These are phyloP conservation scores for Colletotrichum orbiculare DNA, from an alignment of 2,329 filamentous ascomycete species.

Conservation along the genomic window DNA sequence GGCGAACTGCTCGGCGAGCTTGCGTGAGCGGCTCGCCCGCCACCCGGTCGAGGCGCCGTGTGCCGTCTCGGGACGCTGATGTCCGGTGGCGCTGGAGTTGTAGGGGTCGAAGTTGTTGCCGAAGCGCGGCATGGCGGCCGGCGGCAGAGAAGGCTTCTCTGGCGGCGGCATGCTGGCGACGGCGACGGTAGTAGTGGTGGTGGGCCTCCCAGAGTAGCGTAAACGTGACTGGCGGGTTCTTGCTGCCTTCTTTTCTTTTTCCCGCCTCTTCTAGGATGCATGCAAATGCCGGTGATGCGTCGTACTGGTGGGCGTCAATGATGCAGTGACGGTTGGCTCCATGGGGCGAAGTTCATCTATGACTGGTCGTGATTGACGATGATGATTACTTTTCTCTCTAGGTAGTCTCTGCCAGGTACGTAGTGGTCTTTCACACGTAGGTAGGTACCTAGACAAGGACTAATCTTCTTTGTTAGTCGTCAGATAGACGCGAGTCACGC, in stretches of 20 bases:
- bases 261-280: background rate
- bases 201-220: too few relatives aligned
- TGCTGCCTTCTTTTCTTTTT: background rate
- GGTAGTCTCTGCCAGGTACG: background rate
- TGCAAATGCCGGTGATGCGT: background rate
- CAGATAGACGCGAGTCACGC: constrained; percentile 18
- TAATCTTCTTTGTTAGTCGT: background rate
- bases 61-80: constrained; percentile 79
- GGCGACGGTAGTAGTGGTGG: background rate
- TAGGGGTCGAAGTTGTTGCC: constrained; percentile 70
- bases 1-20: constrained; percentile 77
- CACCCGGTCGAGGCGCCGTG: constrained; percentile 71
- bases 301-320: constrained; percentile 14
- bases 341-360: background rate
- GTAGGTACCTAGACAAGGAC: constrained; percentile 14
- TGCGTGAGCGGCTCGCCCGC: constrained; percentile 75
- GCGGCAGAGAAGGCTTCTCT: constrained; percentile 38
- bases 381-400: background rate
- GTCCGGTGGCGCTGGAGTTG: constrained; percentile 80
- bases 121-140: constrained; percentile 54
- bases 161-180: constrained; percentile 12
- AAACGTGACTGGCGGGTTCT: too few relatives aligned
- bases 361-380: background rate
- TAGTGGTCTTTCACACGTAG: background rate
- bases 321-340: constrained; percentile 4